Conservation (phyloP, 192 early-diverging fungal species). For the Linnemannia zychae region DNA sequence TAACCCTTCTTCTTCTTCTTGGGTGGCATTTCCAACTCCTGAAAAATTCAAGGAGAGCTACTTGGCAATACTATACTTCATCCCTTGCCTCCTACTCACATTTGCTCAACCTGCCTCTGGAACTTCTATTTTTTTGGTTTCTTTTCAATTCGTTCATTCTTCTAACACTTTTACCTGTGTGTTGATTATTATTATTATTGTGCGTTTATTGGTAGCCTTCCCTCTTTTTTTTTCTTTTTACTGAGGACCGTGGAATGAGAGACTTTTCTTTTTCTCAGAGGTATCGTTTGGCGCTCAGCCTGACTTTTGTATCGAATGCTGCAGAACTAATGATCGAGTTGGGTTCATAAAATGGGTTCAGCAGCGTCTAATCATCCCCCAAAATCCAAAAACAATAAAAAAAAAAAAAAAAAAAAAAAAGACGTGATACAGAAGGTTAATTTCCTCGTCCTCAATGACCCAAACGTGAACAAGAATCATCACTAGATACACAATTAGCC, state of each 20-base stretch:
- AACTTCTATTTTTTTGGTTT: too few species aligned
- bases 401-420: neutral
- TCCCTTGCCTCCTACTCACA: too few species aligned
- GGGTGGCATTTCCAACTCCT: neutral
- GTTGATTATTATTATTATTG: neutral
- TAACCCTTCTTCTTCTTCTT: neutral
- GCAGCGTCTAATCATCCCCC: slow-evolving; percentile 69
- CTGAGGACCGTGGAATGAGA: neutral
- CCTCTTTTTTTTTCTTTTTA: slow-evolving; percentile 7
- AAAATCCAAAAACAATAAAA: slow-evolving; percentile 12
- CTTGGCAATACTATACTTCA: too few species aligned
- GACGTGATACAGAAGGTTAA: neutral
- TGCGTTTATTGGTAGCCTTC: too few species aligned
- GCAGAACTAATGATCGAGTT: slow-evolving; percentile 84
- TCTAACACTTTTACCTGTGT: too few species aligned
- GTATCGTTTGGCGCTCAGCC: slow-evolving; percentile 78
- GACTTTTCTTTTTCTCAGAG: slow-evolving; percentile 72
- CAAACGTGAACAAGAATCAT: neutral
- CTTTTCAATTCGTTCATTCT: too few species aligned
- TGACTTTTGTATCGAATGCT: slow-evolving; percentile 86
- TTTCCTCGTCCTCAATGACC: neutral
- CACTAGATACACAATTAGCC: neutral
- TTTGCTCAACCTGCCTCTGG: too few species aligned
- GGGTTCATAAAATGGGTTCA: slow-evolving; percentile 94
- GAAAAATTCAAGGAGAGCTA: too few species aligned